Base-by-base conservation (phyloP, 768 basidiomycete species). In the Agrocybe pediades region DNA sequence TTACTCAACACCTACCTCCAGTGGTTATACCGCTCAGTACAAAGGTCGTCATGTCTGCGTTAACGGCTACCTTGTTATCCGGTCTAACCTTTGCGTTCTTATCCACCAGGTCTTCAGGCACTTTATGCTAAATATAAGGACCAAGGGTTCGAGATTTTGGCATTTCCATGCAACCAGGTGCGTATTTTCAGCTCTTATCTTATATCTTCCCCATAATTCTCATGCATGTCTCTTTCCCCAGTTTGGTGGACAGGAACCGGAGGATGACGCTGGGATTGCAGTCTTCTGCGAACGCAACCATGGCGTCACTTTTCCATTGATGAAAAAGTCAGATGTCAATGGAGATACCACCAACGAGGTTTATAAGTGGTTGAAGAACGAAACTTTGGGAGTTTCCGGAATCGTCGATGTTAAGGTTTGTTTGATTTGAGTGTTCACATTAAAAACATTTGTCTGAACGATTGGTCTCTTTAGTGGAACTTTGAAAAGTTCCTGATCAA, bases 301-400 rank as follows among this genome's bases (percentile, higher is more conserved):
- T 67, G 92, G 92, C 15, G 94, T 98, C 24, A 84, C 83, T 6
- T 96, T 96, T 77, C 92, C 92, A 8, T 72, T 98, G 45, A 90
- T 92, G 86, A 88, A 85, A 74, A 98, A 96, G 74, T 88, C 88
- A 17, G 91, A 97, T 47, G 95, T 97, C 36, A 98, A 97, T 68
- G 95, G 95, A 2, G 84, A 88, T 60, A 74, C 79, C 59, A 84
- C 90, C 54, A 94, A 94, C 71, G 82, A 89, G 60, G 88, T 94
- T 0, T 95, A 80, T 78, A 81, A 88, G 53, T 95, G 85, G 83
- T 78, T 96, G 59, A 96, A 97, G 76, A 72, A 75, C 24, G 75
- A 92, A 70, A 92, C 92, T 67, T 61, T 88, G 2, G 90, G 89
- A 2, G 58, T 92, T 19, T 63, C 92, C 45, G 88, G 90, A 16